Evolutionary conservation across 768 basidiomycete genomes (phyloP).

Genomic region (Lactarius pseudohatsudake): DNA sequence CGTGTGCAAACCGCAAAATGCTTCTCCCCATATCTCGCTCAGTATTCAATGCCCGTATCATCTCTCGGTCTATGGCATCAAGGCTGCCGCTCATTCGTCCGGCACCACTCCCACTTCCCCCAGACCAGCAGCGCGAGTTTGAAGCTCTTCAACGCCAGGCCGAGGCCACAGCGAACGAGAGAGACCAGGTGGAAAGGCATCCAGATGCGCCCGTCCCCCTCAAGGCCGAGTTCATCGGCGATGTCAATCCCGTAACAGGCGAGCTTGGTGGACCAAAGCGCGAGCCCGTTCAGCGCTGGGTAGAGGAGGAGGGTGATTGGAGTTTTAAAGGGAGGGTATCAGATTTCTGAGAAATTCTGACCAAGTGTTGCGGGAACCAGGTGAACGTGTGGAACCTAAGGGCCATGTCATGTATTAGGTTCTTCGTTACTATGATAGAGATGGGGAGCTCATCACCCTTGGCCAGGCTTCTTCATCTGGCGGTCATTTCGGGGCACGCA

Average conservation of each 20-base stretch:
- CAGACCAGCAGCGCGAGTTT: constrained; percentile 78
- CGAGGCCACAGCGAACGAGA: constrained; percentile 39
- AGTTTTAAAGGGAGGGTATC: constrained; percentile 88
- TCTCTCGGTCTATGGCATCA: constrained; percentile 32
- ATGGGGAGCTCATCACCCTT: background rate
- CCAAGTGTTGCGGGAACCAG: background rate
- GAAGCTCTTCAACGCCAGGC: constrained; percentile 75
- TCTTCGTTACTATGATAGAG: background rate
- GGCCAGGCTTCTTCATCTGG: background rate
- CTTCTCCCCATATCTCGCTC: background rate
- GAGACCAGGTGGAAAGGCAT: constrained; percentile 49
- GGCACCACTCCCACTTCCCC: constrained; percentile 72
- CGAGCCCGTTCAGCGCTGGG: constrained; percentile 72
- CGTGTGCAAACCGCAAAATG: background rate
- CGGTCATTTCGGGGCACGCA: background rate
- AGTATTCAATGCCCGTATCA: constrained; percentile 3
- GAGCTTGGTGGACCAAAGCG: constrained; percentile 85
- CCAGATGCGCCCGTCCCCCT: constrained; percentile 65
- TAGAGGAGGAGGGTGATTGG: constrained; percentile 70
- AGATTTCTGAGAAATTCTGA: constrained; percentile 74
- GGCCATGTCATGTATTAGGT: background rate
- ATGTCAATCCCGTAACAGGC: constrained; percentile 78
- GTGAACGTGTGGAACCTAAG: background rate
- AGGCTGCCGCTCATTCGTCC: constrained; percentile 51
- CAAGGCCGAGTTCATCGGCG: constrained; percentile 73